Percentiles rank a stretch among this genome's conserved stretches.
These are phyloP conservation scores for Pseudisothecium myosuroides DNA, from an alignment of 225 moss, liverwort and hornwort genomes.

Conservation along the genomic window DNA sequence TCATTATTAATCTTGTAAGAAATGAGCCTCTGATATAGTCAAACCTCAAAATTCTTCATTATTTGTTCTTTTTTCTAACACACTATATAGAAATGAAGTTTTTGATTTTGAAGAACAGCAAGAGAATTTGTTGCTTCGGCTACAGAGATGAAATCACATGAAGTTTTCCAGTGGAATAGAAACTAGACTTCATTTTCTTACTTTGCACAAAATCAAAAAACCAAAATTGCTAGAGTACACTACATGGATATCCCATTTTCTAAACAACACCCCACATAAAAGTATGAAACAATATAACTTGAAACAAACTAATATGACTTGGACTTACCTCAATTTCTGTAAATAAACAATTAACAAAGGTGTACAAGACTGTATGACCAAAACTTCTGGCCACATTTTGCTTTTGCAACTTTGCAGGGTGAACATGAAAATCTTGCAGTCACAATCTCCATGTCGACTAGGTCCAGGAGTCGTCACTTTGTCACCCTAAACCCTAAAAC, in stretches of 20 bases:
- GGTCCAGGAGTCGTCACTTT: not conserved
- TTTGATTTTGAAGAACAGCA: no score
- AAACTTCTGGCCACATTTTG: not conserved
- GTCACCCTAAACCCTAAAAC: not conserved
- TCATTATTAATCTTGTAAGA: not conserved
- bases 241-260: not conserved
- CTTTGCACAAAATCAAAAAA: no score
- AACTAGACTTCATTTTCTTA: not conserved
- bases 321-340: not conserved
- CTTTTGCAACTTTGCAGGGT: not conserved
- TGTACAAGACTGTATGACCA: not conserved
- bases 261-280: not conserved
- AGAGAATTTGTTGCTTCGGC: no score
- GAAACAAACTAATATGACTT: no score
- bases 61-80: no score
- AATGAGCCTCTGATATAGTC: rapidly evolving
- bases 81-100: not conserved
- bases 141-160: no score
- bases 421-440: not conserved
- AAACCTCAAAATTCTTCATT: not conserved
- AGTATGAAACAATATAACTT: not conserved
- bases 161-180: not conserved
- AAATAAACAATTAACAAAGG: not conserved
- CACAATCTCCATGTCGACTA: not conserved
- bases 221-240: not conserved